Evolutionary conservation across 768 basidiomycete species (phyloP).

Genomic region (Rhodotorula kratochvilovae): DNA sequence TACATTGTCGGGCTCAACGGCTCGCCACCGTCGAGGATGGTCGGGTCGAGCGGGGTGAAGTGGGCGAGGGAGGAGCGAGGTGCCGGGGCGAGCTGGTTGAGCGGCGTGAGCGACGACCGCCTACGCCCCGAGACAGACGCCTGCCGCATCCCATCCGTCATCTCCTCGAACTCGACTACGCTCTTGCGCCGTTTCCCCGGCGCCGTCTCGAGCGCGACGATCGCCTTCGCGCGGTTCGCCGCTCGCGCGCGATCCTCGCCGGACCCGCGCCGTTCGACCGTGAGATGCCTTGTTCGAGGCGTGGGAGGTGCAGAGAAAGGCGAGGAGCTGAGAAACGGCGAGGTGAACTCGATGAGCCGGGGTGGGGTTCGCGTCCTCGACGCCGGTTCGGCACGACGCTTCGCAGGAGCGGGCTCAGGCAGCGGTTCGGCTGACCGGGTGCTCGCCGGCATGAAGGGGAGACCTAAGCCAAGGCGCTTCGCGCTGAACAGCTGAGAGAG

Average conservation of each 20-base stretch:
- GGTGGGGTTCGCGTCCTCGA: not conserved
- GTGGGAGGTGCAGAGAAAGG: constrained; percentile 1
- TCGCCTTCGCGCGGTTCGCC: not conserved
- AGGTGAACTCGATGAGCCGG: not conserved
- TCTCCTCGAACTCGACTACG: constrained; percentile 17
- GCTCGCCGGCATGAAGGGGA: not conserved
- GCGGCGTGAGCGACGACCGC: constrained; percentile 5
- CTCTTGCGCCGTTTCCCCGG: constrained; percentile 16
- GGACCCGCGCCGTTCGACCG: not conserved
- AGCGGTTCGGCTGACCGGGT: not conserved
- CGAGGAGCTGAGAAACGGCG: constrained; percentile 8
- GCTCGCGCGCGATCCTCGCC: constrained; percentile 5
- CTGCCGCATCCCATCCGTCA: not conserved
- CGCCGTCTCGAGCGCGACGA: not conserved
- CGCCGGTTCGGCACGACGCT: not conserved
- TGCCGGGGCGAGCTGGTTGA: not conserved
- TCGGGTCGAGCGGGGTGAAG: not conserved
- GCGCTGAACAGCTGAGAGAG: constrained; percentile 5
- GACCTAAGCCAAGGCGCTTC: not conserved
- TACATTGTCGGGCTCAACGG: rapidly evolving
- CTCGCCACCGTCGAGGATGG: too few relatives aligned
- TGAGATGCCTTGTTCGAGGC: not conserved
- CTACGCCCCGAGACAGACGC: not conserved
- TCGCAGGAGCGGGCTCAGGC: not conserved
- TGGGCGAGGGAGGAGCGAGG: not conserved